These are phyloP conservation scores for Podochytrium sp. DNA, from an alignment of 192 early-diverging fungal genomes.

Conservation along the genomic window DNA sequence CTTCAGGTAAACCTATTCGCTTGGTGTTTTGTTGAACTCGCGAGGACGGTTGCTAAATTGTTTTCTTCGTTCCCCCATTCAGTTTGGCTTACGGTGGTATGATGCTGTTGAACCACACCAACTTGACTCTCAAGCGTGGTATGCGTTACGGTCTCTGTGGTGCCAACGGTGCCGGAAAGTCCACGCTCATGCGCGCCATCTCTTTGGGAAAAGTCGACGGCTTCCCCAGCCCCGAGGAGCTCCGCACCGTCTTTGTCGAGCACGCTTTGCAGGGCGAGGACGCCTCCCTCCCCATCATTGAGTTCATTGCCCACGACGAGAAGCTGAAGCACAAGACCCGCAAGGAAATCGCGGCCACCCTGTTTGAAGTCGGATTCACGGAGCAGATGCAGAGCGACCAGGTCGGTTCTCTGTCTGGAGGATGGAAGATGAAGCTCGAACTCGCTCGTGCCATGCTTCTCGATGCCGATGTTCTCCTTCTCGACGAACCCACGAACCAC, in stretches of 20 bases:
- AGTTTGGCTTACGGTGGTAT: slow-evolving; percentile 60
- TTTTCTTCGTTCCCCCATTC: not conserved
- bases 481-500: slow-evolving; percentile 95
- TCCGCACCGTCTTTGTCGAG: slow-evolving; percentile 59
- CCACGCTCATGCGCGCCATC: slow-evolving; percentile 75
- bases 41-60: not conserved
- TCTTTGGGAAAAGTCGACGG: slow-evolving; percentile 55
- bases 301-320: slow-evolving; percentile 51
- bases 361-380: slow-evolving; percentile 53
- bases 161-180: slow-evolving; percentile 81
- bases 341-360: slow-evolving; percentile 36
- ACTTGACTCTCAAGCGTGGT: slow-evolving; percentile 68
- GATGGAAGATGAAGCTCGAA: slow-evolving; percentile 69
- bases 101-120: slow-evolving; percentile 63
- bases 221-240: slow-evolving; percentile 54
- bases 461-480: slow-evolving; percentile 84
- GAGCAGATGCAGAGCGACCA: slow-evolving; percentile 44
- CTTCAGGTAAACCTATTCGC: slow-evolving; percentile 41
- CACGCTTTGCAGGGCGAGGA: slow-evolving; percentile 55
- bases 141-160: slow-evolving; percentile 81
- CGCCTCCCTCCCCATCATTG: slow-evolving; percentile 46
- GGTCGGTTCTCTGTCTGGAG: slow-evolving; percentile 57
- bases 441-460: slow-evolving; percentile 62
- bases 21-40: not conserved
- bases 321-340: slow-evolving; percentile 32